These are phyloP conservation scores for Agrocybe praecox DNA, from an alignment of 768 basidiomycete species.

Conservation along the genomic window DNA sequence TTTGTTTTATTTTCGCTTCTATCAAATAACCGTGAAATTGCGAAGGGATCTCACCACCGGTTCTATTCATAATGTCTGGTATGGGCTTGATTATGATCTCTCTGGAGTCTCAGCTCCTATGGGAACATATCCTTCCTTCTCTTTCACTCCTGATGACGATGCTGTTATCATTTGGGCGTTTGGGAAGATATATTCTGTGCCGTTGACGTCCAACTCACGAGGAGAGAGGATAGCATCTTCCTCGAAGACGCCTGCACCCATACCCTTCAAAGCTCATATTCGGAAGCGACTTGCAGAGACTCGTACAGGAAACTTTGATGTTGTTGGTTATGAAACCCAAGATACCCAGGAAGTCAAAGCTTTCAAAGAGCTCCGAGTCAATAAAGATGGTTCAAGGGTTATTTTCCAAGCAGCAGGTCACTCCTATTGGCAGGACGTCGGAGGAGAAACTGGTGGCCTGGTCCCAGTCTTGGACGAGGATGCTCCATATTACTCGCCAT, in stretches of 20 bases:
- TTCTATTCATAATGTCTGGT: conserved; percentile 64
- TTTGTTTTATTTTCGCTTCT: neutral
- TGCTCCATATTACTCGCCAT: conserved; percentile 67
- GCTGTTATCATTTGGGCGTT: conserved; percentile 76
- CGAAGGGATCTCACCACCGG: conserved; percentile 69
- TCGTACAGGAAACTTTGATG: conserved; percentile 45
- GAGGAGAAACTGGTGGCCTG: conserved; percentile 29
- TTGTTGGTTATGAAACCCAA: conserved; percentile 54
- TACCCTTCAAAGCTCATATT: conserved; percentile 65
- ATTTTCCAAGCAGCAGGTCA: conserved; percentile 72
- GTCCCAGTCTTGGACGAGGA: conserved; percentile 51
- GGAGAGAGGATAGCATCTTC: conserved; percentile 52
- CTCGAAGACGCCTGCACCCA: conserved; percentile 42
- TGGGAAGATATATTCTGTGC: conserved; percentile 67
- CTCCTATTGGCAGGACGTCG: conserved; percentile 51
- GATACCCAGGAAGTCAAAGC: conserved; percentile 60
- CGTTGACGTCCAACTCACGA: conserved; percentile 48
- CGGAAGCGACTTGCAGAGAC: conserved; percentile 69
- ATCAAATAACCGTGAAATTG: too few species aligned
- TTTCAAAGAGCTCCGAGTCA: conserved; percentile 61
- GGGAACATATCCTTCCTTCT: conserved; percentile 79
- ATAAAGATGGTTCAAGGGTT: conserved; percentile 52
- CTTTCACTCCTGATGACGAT: conserved; percentile 62
- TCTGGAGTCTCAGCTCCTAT: conserved; percentile 67
- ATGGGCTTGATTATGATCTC: conserved; percentile 73